Evolutionary conservation across 2,329 filamentous ascomycete species (phyloP), one percentile per base, ranked within the genome.

Genomic region (Fusarium paranaense): DNA sequence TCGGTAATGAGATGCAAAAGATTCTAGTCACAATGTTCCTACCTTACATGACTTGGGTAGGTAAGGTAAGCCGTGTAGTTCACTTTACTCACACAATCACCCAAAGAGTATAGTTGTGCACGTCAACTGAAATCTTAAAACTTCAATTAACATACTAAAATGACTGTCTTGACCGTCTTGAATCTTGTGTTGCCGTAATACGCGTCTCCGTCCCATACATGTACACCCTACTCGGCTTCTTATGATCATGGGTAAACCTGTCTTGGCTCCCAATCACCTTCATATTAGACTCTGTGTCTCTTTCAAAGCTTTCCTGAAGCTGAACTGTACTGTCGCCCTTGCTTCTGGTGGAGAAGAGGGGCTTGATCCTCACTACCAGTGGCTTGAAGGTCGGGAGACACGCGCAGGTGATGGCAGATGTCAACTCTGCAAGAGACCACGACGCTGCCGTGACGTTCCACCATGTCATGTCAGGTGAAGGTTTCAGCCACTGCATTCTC

Each of bases 301-400:
- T 38, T 14, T 65, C 47, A 5, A 14, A 38, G 0, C 22, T n/a
- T 14, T 32, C 6, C 13, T 63, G 50, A 0, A 75, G 16, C 5
- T 52, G 14, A n/a, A 16, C 38, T 5, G 47, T 56, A 2, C 35
- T 64, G 2, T 30, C 25, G 1, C 45, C 62, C 20, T 35, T 54
- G 8, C 0, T 10, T 0, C 18, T 37, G 3, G 1, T 32, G 6
- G 42, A 47, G 42, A 38, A 45, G 7, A 20, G 25, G 11, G 1
- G 27, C 18, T n/a, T 16, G 6, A 18, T 27, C 40, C 3, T 33
- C 1, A 37, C 9, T 1, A 76, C 22, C 1, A 76, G 22, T 8
- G 71, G 74, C 5, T 72, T 64, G 6, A 70, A 67, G 0, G 74
- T 76, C 4, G 75, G 75, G 3, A 77, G 57, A 1, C 75, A 77